Evolutionary conservation across 306 rosid genomes (phyloP).

Genomic region (Acacia acuminata): DNA sequence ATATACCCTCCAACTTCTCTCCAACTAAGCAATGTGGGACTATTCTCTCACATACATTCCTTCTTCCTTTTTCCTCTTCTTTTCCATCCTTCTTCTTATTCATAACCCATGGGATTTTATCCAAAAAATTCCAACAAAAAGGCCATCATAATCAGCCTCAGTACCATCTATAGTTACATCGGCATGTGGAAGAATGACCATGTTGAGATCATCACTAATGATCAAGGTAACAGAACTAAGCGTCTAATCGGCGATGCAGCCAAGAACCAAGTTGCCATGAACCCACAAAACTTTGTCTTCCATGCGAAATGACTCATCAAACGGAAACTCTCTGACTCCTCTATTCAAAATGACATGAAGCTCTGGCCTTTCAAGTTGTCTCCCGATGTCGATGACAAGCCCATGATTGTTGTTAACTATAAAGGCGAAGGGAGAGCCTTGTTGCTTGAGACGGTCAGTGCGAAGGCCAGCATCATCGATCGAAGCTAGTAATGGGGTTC

Average conservation of each 20-base stretch:
- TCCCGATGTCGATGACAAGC: slow-evolving; percentile 8
- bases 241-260: slow-evolving; percentile 36
- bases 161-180: slow-evolving; percentile 44
- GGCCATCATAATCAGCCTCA: slow-evolving; percentile 48
- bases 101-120: too few relatives aligned
- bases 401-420: slow-evolving; percentile 28
- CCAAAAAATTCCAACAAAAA: too few relatives aligned
- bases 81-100: too few relatives aligned
- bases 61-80: too few relatives aligned
- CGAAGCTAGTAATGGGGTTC: too few relatives aligned
- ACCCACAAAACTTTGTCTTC: slow-evolving; percentile 38
- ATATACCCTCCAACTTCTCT: too few relatives aligned
- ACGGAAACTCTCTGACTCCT: slow-evolving; percentile 23
- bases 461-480: too few relatives aligned
- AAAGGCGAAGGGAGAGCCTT: slow-evolving; percentile 32
- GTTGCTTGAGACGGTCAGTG: too few relatives aligned
- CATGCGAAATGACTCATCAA: slow-evolving; percentile 42
- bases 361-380: slow-evolving; percentile 47
- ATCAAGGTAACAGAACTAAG: slow-evolving; percentile 43
- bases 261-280: slow-evolving; percentile 26
- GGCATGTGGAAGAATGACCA: slow-evolving; percentile 44
- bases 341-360: slow-evolving; percentile 33
- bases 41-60: too few relatives aligned
- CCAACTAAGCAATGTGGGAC: too few relatives aligned
- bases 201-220: slow-evolving; percentile 43